phyloP scores from a whole-genome alignment of 1,139 yeast species.

The Blastobotrys malaysiensis region DNA sequence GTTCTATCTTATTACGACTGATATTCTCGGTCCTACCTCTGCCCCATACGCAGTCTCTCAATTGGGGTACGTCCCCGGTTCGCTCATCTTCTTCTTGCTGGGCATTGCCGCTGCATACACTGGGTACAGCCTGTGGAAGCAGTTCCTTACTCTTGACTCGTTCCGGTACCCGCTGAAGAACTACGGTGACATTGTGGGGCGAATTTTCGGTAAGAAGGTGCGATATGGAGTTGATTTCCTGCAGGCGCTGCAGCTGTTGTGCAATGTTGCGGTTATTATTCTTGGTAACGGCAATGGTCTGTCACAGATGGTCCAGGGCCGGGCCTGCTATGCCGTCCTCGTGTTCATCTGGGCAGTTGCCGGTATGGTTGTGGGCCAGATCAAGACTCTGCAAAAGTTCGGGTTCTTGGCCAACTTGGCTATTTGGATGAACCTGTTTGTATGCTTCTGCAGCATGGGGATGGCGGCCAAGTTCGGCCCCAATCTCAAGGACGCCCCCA shows the following conservation, averaged over 20 bases:
- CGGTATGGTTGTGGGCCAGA: slow-evolving; percentile 42
- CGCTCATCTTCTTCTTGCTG: slow-evolving; percentile 37
- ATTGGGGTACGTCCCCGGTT: slow-evolving; percentile 42
- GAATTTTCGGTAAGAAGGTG: slow-evolving; percentile 33
- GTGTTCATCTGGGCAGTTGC: slow-evolving; percentile 40
- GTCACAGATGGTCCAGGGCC: slow-evolving; percentile 37
- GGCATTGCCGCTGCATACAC: slow-evolving; percentile 40
- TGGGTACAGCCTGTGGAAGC: slow-evolving; percentile 33
- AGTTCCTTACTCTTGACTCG: slow-evolving; percentile 36
- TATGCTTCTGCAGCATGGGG: slow-evolving; percentile 41
- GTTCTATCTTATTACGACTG: slow-evolving; percentile 43
- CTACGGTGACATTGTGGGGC: slow-evolving; percentile 39
- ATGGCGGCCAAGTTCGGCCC: slow-evolving; percentile 34
- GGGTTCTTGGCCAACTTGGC: slow-evolving; percentile 42
- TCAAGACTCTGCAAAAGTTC: slow-evolving; percentile 36
- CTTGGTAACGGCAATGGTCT: slow-evolving; percentile 41
- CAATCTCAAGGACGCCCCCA: slow-evolving; percentile 33
- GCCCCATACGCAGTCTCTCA: slow-evolving; percentile 43
- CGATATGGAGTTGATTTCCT: slow-evolving; percentile 34
- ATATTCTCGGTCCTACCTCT: slow-evolving; percentile 42
- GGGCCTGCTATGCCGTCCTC: slow-evolving; percentile 39
- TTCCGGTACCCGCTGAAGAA: slow-evolving; percentile 39
- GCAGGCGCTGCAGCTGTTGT: slow-evolving; percentile 39
- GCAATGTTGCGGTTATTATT: slow-evolving; percentile 40
- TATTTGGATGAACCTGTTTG: slow-evolving; percentile 42